These are phyloP conservation scores for Aechmea fasciata DNA, from an alignment of 176 grass and related monocot genomes.

Conservation along the genomic window DNA sequence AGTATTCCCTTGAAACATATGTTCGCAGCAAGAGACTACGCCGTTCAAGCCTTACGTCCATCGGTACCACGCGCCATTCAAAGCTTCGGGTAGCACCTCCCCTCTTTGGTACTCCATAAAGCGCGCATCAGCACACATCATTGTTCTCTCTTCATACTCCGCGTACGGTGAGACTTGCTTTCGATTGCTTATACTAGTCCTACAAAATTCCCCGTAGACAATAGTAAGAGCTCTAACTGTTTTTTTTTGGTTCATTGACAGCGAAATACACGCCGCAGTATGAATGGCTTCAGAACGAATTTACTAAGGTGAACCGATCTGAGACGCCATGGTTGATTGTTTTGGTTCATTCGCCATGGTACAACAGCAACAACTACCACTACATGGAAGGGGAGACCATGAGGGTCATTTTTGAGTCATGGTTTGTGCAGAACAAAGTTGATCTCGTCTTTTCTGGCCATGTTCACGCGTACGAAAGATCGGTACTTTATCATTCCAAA, in stretches of 20 bases:
- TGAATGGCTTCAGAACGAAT: slow-evolving; percentile 71
- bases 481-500: slow-evolving; percentile 29
- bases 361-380: slow-evolving; percentile 94
- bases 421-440: slow-evolving; percentile 90
- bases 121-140: slow-evolving; percentile 72
- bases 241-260: background rate
- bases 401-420: slow-evolving; percentile 79
- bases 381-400: slow-evolving; percentile 96
- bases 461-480: slow-evolving; percentile 82
- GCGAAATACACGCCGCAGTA: slow-evolving; percentile 83
- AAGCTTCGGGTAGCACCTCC: slow-evolving; percentile 54
- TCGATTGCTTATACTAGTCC: background rate
- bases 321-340: slow-evolving; percentile 92
- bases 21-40: slow-evolving; percentile 55
- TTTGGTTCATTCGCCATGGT: slow-evolving; percentile 84
- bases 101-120: slow-evolving; percentile 94
- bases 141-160: slow-evolving; percentile 78
- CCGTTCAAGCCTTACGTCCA: slow-evolving; percentile 71
- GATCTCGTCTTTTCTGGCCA: slow-evolving; percentile 79
- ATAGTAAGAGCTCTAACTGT: too few species aligned
- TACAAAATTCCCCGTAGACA: too few species aligned
- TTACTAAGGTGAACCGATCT: slow-evolving; percentile 74
- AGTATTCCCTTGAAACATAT: background rate
- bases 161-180: slow-evolving; percentile 50
- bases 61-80: slow-evolving; percentile 64